A percentile compares a stretch with the other conserved stretches of the same genome.
These are phyloP conservation scores for Musa acuminata DNA, from an alignment of 176 grass and related monocot genomes.

Conservation along the genomic window DNA sequence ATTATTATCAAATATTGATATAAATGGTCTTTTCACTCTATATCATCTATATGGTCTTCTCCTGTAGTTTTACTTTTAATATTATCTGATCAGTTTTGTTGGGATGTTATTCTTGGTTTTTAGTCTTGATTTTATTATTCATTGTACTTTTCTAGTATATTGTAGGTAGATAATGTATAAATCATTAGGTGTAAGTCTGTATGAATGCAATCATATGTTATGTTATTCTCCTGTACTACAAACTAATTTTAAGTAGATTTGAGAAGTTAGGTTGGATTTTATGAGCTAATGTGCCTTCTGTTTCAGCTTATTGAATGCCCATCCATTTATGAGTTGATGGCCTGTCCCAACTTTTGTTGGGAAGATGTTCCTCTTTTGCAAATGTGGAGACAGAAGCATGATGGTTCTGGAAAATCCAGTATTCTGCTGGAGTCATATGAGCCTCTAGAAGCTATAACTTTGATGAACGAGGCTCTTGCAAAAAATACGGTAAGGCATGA, in stretches of 20 bases:
- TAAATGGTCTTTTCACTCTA: background rate
- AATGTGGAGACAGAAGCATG: conserved; percentile 66
- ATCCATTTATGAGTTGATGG: conserved; percentile 96
- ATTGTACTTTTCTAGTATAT: background rate
- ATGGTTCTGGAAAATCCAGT: conserved; percentile 41
- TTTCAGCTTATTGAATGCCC: conserved; percentile 89
- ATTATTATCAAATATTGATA: no score
- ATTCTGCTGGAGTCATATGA: conserved; percentile 70
- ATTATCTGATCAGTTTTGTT: background rate
- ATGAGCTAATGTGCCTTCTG: background rate
- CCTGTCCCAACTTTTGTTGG: conserved; percentile 53
- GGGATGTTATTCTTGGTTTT: background rate
- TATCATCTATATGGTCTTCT: background rate
- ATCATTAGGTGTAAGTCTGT: background rate
- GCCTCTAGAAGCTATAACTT: conserved; percentile 61
- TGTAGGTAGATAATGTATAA: background rate
- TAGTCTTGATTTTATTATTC: background rate
- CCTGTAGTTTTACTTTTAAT: background rate
- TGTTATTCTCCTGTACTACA: background rate
- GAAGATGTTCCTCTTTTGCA: conserved; percentile 66
- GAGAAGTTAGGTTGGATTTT: background rate
- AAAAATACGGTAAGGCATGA: conserved; percentile 48
- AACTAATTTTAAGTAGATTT: background rate
- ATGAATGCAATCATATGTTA: background rate
- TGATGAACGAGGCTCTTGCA: conserved; percentile 79